Conservation (phyloP, 768 basidiomycete species). For the Collybia mongolica region DNA sequence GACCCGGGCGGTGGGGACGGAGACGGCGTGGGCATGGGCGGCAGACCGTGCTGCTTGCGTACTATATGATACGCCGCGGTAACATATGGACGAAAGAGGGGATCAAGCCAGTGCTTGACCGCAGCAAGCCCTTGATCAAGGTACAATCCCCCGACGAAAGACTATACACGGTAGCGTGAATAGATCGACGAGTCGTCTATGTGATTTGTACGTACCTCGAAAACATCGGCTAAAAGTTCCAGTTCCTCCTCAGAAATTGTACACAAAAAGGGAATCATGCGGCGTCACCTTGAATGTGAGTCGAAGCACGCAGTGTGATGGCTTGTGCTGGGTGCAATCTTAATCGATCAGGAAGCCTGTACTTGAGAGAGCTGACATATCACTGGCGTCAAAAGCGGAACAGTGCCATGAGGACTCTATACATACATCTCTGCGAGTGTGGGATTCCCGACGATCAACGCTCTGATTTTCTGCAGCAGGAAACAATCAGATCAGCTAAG, state of each 20-base stretch:
- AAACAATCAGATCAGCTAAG: not conserved
- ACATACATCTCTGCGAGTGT: conserved; percentile 71
- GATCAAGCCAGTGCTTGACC: conserved; percentile 58
- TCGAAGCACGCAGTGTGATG: conserved; percentile 66
- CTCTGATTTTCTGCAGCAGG: conserved; percentile 66
- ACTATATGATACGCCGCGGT: conserved; percentile 60
- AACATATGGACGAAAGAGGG: conserved; percentile 64
- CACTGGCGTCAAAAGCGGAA: conserved; percentile 4
- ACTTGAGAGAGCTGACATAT: conserved; percentile 53
- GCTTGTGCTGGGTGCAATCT: conserved; percentile 72
- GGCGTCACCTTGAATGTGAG: conserved; percentile 66
- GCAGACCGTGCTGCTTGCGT: conserved; percentile 66
- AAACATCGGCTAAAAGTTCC: conserved; percentile 60
- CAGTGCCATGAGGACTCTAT: not conserved
- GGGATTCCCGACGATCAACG: conserved; percentile 70
- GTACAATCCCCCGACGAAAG: conserved; percentile 79
- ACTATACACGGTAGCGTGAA: conserved; percentile 38
- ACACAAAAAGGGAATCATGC: conserved; percentile 2
- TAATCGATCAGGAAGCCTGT: conserved; percentile 61
- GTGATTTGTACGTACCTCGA: conserved; percentile 55
- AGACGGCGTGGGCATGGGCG: conserved; percentile 28
- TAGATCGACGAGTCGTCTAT: not conserved
- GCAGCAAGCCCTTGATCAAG: conserved; percentile 62
- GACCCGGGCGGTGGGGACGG: conserved; percentile 15
- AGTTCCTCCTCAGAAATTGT: conserved; percentile 4